Evolutionary conservation across 2,329 filamentous ascomycete genomes (phyloP).

Genomic region (Thelonectria olida): DNA sequence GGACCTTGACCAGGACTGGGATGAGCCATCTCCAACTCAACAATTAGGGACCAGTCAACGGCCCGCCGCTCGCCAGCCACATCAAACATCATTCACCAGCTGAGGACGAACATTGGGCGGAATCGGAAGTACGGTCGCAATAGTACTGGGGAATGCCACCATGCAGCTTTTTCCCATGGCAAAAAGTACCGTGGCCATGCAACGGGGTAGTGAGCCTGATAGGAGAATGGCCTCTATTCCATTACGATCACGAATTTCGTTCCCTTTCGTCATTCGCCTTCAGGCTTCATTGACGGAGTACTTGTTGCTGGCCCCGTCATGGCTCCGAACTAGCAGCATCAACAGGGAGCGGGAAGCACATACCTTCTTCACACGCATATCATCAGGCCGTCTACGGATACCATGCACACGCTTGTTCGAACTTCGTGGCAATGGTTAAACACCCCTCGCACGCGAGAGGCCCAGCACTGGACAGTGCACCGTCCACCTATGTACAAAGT

Average conservation of each 20-base stretch:
- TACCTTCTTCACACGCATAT: conserved; percentile 28
- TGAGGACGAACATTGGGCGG: background rate
- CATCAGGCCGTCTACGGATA: conserved; percentile 8
- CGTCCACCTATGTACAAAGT: conserved; percentile 12
- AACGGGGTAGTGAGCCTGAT: background rate
- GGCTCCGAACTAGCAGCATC: conserved; percentile 17
- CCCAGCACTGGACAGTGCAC: conserved; percentile 8
- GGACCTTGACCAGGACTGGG: conserved; percentile 5
- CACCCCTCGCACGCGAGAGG: background rate
- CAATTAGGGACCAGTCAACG: conserved; percentile 4
- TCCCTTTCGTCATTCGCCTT: background rate
- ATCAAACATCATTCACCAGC: background rate
- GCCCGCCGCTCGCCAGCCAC: background rate
- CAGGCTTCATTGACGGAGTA: background rate
- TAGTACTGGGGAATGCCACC: conserved; percentile 1
- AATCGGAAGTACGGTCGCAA: background rate
- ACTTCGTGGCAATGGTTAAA: conserved; percentile 16
- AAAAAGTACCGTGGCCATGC: conserved; percentile 1
- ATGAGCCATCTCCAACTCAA: background rate
- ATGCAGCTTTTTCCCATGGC: background rate
- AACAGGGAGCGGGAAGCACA: conserved; percentile 42
- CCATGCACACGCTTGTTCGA: conserved; percentile 22
- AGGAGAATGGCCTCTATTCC: background rate
- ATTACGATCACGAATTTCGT: background rate
- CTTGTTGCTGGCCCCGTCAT: background rate